These are phyloP conservation scores for Dalbergia cultrata DNA, from an alignment of 306 rosid genomes.

Conservation along the genomic window DNA sequence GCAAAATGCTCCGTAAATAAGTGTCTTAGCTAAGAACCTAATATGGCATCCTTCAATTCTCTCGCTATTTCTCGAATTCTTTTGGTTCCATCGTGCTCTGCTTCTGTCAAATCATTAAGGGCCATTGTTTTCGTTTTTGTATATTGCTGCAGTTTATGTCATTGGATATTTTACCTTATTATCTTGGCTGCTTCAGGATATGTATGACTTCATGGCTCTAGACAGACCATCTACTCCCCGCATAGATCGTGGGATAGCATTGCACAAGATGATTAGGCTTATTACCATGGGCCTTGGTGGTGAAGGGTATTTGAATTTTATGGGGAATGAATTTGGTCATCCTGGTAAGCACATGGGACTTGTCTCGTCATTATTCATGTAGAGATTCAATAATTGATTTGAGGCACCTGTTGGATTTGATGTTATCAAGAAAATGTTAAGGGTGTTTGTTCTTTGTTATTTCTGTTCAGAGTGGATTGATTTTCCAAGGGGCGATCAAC, in stretches of 20 bases:
- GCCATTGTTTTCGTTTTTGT: constrained; percentile 15
- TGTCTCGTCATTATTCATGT: constrained; percentile 30
- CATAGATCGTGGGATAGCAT: constrained; percentile 94
- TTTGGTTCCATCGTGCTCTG: constrained; percentile 25
- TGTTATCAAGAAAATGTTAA: constrained; percentile 29
- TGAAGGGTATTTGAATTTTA: constrained; percentile 96
- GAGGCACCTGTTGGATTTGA: constrained; percentile 39
- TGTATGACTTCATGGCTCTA: constrained; percentile 95
- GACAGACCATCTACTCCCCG: constrained; percentile 85
- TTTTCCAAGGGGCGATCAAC: constrained; percentile 91
- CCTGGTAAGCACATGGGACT: constrained; percentile 72
- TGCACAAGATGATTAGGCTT: constrained; percentile 99
- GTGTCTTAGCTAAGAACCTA: constrained; percentile 33
- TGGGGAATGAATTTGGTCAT: constrained; percentile 99
- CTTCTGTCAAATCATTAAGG: constrained; percentile 34
- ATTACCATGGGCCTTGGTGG: constrained; percentile 96
- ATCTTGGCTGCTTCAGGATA: constrained; percentile 73
- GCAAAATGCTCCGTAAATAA: constrained; percentile 34
- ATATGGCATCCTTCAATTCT: constrained; percentile 21
- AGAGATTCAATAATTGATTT: constrained; percentile 32
- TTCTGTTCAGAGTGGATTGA: constrained; percentile 91
- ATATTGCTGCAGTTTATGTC: constrained; percentile 12
- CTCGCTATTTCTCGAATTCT: constrained; percentile 24
- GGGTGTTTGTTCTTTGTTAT: constrained; percentile 38
- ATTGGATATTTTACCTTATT: constrained; percentile 27